phyloP scores from a whole-genome alignment of 371 early-diverging fungal species.

The Cokeromyces recurvatus region DNA sequence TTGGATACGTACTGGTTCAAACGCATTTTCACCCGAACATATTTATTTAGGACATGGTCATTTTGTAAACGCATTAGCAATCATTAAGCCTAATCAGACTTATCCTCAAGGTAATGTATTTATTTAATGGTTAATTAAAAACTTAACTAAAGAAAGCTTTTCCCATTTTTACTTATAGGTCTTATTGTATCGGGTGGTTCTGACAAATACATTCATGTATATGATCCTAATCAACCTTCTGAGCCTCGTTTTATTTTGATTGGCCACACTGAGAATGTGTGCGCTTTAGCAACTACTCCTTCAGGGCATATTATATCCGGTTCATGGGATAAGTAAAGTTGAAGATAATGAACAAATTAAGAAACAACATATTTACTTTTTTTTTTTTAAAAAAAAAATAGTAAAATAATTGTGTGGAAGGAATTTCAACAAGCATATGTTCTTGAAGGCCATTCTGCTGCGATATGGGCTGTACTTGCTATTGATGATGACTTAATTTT shows the following conservation, averaged over 20 bases:
- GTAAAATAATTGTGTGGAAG: conserved; percentile 72
- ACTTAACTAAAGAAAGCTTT: too few species aligned
- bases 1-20: conserved; percentile 50
- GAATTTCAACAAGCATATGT: conserved; percentile 64
- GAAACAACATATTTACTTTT: too few species aligned
- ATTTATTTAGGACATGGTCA: conserved; percentile 67
- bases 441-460: conserved; percentile 78
- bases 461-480: conserved; percentile 90
- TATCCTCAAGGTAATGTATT: conserved; percentile 63
- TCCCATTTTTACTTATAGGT: too few species aligned
- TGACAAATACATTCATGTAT: conserved; percentile 82
- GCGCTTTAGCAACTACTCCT: conserved; percentile 62
- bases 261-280: conserved; percentile 89
- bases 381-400: too few species aligned
- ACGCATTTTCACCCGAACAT: conserved; percentile 48
- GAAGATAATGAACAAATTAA: background rate
- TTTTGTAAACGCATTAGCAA: conserved; percentile 80
- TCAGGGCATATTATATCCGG: conserved; percentile 83
- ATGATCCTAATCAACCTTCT: conserved; percentile 56
- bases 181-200: conserved; percentile 80
- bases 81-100: conserved; percentile 50
- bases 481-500: conserved; percentile 67
- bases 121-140: too few species aligned
- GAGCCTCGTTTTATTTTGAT: conserved; percentile 64
- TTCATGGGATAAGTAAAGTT: conserved; percentile 92